Base-by-base conservation (phyloP, 2,329 filamentous ascomycete species). In the Epichloe gansuensis region DNA sequence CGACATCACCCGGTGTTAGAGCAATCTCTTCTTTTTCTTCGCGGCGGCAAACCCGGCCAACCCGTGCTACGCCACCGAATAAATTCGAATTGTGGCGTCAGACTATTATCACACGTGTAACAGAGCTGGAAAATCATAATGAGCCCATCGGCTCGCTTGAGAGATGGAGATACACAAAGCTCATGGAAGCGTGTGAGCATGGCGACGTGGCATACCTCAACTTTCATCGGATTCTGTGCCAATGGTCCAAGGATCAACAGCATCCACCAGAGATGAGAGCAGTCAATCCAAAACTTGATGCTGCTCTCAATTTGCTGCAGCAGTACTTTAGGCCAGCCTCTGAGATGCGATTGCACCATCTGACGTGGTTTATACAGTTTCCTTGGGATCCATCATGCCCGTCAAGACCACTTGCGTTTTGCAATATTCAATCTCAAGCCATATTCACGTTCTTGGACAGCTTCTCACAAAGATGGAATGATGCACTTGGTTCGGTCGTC, bases 151-250 rank as follows among this genome's bases (percentile, higher is more conserved):
- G 64, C 51, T 57, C 48, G 41, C 59, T 74, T 2, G 78, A 78
- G 54, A 60, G 62, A 45, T 69, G 69, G 25, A 74, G 85, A 34
- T 69, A 81, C 37, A 57, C 63, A n/a, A 70, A 86, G 7, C 67
- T 90, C 12, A 61, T 57, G 28, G 69, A 78, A 25, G 85, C 85
- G 1, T 84, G 81, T 57, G 44, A 56, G 2, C 59, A 62, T 0
- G 64, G 73, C 4, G 86, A 91, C 62, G 56, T 70, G 46, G 80
- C 86, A 61, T 90, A 84, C 61, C 59, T 89, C 48, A 71, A 75
- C 5, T 62, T 86, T 12, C 84, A 87, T 61, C 83, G 87, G 61
- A 54, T 85, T 2, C 83, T 80, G 63, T 86, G 82, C 61, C 61
- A 76, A 21, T 80, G 77, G 74, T 74, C 73, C 17, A 59, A 49